Evolutionary conservation across 1,284 basidiomycete species (phyloP).

Genomic region (Leccinum fallax): DNA sequence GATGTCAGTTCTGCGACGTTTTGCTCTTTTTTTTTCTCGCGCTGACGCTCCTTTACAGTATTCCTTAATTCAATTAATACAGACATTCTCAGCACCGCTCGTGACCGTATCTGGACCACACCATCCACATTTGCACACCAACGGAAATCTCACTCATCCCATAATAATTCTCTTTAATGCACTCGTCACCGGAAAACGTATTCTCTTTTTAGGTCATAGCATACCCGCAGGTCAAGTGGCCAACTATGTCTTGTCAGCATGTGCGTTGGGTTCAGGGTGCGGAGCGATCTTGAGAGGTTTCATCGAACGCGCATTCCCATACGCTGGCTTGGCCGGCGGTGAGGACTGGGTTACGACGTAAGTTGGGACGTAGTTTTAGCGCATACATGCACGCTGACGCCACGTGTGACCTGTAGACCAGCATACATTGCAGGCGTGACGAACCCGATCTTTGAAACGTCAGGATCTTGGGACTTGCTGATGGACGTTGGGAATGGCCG

Average conservation of each 20-base stretch:
- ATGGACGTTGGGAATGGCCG: conserved; percentile 87
- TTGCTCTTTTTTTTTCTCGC: not conserved
- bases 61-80: conserved; percentile 88
- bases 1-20: conserved; percentile 64
- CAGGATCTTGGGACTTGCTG: conserved; percentile 88
- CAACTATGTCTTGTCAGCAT: conserved; percentile 89
- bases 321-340: conserved; percentile 86
- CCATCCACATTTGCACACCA: conserved; percentile 92
- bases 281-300: conserved; percentile 85
- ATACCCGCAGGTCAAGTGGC: conserved; percentile 87
- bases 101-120: conserved; percentile 71
- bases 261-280: conserved; percentile 89
- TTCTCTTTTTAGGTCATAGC: conserved; percentile 91
- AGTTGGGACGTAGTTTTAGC: conserved; percentile 34
- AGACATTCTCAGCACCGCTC: conserved; percentile 78
- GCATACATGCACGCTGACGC: conserved; percentile 9
- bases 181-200: conserved; percentile 88
- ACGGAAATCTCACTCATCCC: conserved; percentile 88
- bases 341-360: conserved; percentile 90
- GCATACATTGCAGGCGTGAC: conserved; percentile 96
- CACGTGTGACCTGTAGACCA: conserved; percentile 47
- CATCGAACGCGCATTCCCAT: conserved; percentile 89
- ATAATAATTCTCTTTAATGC: conserved; percentile 96
- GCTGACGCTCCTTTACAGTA: conserved; percentile 58
- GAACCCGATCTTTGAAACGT: conserved; percentile 92